Conservation (phyloP, 306 rosid genomes). For the Vicia villosa region DNA sequence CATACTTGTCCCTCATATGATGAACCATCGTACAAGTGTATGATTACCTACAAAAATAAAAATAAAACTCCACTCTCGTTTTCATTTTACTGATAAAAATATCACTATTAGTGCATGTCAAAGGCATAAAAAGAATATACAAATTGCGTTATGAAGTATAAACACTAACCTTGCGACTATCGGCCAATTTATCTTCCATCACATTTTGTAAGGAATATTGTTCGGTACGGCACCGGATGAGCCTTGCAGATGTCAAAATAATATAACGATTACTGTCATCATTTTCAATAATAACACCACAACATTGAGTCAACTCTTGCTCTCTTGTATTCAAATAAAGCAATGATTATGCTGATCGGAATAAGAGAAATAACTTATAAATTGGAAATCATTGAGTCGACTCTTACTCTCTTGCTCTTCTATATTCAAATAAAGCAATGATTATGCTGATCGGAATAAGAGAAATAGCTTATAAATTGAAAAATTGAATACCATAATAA, state of each 20-base stretch:
- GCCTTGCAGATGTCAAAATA: not conserved
- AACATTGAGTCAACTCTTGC: conserved; percentile 7
- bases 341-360: not conserved
- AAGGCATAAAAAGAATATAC: no score
- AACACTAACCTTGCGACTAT: not conserved
- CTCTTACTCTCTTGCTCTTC: no score
- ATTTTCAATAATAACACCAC: not conserved
- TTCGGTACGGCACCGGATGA: not conserved
- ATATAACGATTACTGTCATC: not conserved
- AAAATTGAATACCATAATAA: not conserved
- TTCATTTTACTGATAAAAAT: no score
- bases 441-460: not conserved
- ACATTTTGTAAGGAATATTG: no score
- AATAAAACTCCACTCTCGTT: not conserved
- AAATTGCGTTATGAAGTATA: not conserved
- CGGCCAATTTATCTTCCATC: not conserved
- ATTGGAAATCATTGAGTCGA: no score
- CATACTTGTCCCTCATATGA: not conserved
- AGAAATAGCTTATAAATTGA: not conserved
- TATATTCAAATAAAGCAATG: no score
- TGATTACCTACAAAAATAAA: not conserved
- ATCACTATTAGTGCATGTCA: no score
- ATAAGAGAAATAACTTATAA: no score
- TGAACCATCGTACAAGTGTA: not conserved
- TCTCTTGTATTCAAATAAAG: not conserved